phyloP scores from a whole-genome alignment of 208 protist species.

The Acanthamoeba rhysodes region DNA sequence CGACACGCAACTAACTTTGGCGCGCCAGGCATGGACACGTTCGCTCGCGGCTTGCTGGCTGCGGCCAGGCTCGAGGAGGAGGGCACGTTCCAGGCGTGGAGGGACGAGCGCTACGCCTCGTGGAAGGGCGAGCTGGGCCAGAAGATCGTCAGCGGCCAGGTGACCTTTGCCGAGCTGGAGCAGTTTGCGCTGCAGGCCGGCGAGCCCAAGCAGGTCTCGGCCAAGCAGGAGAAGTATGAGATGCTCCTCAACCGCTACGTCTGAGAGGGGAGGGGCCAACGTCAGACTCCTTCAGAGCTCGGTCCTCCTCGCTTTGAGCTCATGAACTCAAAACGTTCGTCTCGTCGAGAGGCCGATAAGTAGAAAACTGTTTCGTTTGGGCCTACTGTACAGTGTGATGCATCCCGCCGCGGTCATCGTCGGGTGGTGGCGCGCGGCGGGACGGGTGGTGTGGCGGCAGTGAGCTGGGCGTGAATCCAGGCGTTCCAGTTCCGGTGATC shows the following conservation, averaged over 20 bases:
- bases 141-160: constrained; percentile 10
- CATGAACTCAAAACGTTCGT: too few species aligned
- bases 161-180: constrained; percentile 68
- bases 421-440: not conserved
- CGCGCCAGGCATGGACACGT: constrained; percentile 73
- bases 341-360: too few species aligned
- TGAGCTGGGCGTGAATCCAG: constrained; percentile 50
- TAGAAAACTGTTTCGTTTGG: too few species aligned
- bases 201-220: constrained; percentile 73
- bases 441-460: not conserved
- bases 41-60: constrained; percentile 62
- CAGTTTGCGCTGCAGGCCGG: constrained; percentile 1
- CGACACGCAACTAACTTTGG: constrained; percentile 28
- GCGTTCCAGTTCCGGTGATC: not conserved
- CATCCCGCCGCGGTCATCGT: not conserved
- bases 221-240: constrained; percentile 81
- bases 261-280: not conserved
- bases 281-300: too few species aligned
- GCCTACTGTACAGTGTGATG: too few species aligned
- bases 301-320: too few species aligned
- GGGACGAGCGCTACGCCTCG: constrained; percentile 69
- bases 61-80: constrained; percentile 71
- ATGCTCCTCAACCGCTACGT: constrained; percentile 72
- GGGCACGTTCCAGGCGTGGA: constrained; percentile 1
- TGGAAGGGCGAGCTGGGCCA: constrained; percentile 66